Conservation (phyloP, 2,329 filamentous ascomycete genomes). For the Diplodia mutila region DNA sequence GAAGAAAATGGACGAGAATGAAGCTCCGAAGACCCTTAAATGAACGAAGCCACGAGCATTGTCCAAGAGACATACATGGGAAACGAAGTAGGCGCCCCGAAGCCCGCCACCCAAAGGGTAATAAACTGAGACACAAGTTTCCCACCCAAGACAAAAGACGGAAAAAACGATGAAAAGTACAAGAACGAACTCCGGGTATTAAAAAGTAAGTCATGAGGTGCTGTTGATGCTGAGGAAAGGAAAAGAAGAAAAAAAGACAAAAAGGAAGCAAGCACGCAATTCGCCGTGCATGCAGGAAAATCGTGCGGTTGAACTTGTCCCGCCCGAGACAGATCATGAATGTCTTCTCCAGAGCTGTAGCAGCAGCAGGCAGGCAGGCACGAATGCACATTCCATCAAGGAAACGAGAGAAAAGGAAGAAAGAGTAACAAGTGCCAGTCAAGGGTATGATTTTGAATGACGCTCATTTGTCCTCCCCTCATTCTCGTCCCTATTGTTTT, state of each 20-base stretch:
- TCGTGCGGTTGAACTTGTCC: neutral
- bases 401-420: conserved; percentile 1
- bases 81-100: neutral
- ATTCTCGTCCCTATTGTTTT: neutral
- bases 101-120: neutral
- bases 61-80: too few relatives aligned
- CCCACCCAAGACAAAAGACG: neutral
- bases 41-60: too few relatives aligned
- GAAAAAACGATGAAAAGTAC: neutral
- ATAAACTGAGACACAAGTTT: neutral
- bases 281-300: neutral
- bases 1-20: too few relatives aligned
- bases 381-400: neutral
- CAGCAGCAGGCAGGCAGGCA: neutral
- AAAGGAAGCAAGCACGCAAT: neutral
- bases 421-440: conserved; percentile 8
- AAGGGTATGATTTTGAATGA: conserved; percentile 5
- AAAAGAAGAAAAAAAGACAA: neutral
- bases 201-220: conserved; percentile 9
- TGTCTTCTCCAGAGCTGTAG: neutral
- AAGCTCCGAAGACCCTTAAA: too few relatives aligned
- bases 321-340: neutral
- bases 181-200: conserved; percentile 25
- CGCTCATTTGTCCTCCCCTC: neutral
- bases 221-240: too few relatives aligned